Base-by-base conservation (phyloP, 2,329 filamentous ascomycete genomes). In the Pseudocercospora pini-densiflorae region DNA sequence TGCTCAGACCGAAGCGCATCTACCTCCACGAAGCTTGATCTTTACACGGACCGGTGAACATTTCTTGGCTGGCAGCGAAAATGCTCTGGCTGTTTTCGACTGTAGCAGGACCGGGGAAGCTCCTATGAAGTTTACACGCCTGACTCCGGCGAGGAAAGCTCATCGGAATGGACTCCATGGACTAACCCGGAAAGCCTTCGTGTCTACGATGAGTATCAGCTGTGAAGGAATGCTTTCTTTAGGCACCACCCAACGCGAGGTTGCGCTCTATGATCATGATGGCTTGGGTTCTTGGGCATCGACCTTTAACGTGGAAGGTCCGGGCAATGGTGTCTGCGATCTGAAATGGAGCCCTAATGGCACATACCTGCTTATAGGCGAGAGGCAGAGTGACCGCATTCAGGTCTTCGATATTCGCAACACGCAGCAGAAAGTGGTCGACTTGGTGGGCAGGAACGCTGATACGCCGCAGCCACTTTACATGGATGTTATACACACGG, bases 391-490 rank as follows among this genome's bases (percentile, higher is more conserved):
- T 62, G 82, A 87, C 69, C 83, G 81, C 1, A 77, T 89, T 0
- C 77, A 86, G 53, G 78, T 89, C 10, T 89, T 87, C 72, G 88
- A 90, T 72, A 82, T 88, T 27, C 81, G 88, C 16, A 82, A 83
- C n/a, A 83, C 82, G 1, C 81, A 82, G 0, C 79, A 83, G 62
- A 74, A 84, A 27, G 75, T 90, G 3, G 82, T 81, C 1, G 84
- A 83, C 75, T 77, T 88, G 55, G 69, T 60, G 0, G 81, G 81
- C 0, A 66, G 83, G 4, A 73, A 76, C 3, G 82, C 81, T 6
- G 40, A 76, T 7, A 87, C 86, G 1, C 85, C 85, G 58, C 86
- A 89, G 76, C 81, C 83, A n/a, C 74, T 89, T 64, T 83, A 83
- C 2, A 80, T 88, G 29, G 86, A 89, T 74, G 71, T 89, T 5